A percentile compares a stretch with the other conserved stretches of the same genome.
phyloP scores from a whole-genome alignment of 2,329 filamentous ascomycete genomes.

The Canariomyces notabilis region DNA sequence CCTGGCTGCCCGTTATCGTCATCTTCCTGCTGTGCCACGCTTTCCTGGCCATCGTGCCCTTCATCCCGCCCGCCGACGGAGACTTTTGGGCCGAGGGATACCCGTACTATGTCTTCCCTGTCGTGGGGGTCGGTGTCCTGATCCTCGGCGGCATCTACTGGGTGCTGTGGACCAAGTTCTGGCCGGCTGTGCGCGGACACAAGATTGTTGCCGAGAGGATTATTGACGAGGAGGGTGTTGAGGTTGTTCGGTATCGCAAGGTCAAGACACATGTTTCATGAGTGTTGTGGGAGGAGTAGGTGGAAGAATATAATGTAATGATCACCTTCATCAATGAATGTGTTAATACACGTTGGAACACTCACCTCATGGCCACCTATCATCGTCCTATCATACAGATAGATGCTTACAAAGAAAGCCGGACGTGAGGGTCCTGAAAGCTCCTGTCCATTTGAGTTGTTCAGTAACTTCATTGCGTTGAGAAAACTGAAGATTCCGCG shows the following conservation, averaged over 20 bases:
- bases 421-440: no score
- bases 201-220: conserved; percentile 44
- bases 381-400: no score
- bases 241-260: conserved; percentile 38
- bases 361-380: no score
- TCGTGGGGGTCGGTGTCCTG: conserved; percentile 49
- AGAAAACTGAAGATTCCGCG: no score
- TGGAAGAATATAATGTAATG: background rate
- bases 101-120: conserved; percentile 52
- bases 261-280: conserved; percentile 17
- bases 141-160: conserved; percentile 49
- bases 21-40: conserved; percentile 48
- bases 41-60: conserved; percentile 49
- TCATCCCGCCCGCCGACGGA: conserved; percentile 50
- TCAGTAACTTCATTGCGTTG: no score
- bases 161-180: conserved; percentile 48
- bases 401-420: no score
- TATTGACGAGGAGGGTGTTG: conserved; percentile 37
- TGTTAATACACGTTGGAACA: no score
- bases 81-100: conserved; percentile 45
- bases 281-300: background rate
- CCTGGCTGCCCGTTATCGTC: conserved; percentile 43
- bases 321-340: no score
- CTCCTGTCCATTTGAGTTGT: no score
- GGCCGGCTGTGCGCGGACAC: conserved; percentile 48